These are phyloP conservation scores for Kitagawia praeruptora DNA, from an alignment of 129 eudicot species.

Conservation along the genomic window DNA sequence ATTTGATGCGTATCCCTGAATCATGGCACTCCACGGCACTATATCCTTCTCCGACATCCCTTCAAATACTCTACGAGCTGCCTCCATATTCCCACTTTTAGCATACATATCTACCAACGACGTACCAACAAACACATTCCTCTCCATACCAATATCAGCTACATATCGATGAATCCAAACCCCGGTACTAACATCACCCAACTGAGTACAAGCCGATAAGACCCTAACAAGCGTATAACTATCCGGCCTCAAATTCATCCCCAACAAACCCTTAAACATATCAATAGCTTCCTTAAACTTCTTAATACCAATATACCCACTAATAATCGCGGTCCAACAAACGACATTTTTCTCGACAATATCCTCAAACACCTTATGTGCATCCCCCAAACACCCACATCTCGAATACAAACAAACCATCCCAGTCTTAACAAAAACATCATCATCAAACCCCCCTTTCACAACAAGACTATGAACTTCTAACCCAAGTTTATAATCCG, in stretches of 20 bases:
- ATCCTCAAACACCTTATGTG: conserved; percentile 69
- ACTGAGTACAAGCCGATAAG: conserved; percentile 55
- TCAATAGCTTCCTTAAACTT: conserved; percentile 45
- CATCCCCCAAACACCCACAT: conserved; percentile 43
- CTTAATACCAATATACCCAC: conserved; percentile 55
- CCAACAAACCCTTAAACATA: conserved; percentile 44
- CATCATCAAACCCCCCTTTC: conserved; percentile 48
- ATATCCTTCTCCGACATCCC: conserved; percentile 69
- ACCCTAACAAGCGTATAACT: conserved; percentile 65
- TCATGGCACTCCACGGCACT: conserved; percentile 83
- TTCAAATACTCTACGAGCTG: conserved; percentile 53
- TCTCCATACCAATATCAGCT: conserved; percentile 37
- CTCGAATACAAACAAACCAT: conserved; percentile 55
- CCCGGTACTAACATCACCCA: conserved; percentile 49
- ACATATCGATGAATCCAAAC: conserved; percentile 54
- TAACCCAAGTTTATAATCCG: conserved; percentile 39
- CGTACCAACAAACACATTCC: conserved; percentile 56
- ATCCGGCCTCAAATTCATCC: conserved; percentile 56
- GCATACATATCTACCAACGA: conserved; percentile 62
- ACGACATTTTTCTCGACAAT: conserved; percentile 57
- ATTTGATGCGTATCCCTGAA: conserved; percentile 80
- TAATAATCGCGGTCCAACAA: conserved; percentile 56
- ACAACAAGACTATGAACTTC: conserved; percentile 46
- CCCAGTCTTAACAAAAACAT: conserved; percentile 62
- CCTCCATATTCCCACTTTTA: conserved; percentile 60